phyloP scores from a whole-genome alignment of 208 protist species.

The Leishmania gerbilli region DNA sequence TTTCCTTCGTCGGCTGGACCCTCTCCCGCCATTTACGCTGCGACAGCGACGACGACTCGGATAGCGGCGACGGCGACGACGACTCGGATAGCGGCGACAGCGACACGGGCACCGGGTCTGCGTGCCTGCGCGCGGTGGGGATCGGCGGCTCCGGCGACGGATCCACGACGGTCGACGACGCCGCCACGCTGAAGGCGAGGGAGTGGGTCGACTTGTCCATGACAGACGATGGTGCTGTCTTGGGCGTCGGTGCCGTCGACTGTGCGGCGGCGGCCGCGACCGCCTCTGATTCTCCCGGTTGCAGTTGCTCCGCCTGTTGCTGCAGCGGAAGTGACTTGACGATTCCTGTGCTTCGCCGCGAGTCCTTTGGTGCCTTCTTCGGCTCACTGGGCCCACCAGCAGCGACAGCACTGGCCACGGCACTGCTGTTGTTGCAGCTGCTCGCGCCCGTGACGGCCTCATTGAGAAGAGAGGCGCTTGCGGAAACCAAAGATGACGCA shows the following conservation, averaged over 20 bases:
- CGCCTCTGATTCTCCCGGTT: background rate
- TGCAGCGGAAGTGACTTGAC: background rate
- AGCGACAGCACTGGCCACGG: background rate
- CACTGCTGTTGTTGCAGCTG: background rate
- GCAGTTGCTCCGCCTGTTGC: background rate
- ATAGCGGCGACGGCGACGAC: background rate
- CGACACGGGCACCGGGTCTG: background rate
- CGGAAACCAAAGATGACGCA: background rate
- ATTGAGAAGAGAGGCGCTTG: too few species aligned
- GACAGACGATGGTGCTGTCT: background rate
- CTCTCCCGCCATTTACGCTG: background rate
- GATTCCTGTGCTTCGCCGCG: background rate
- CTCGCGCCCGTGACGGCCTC: background rate
- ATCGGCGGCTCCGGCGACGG: background rate
- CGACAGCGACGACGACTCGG: background rate
- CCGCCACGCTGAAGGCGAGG: background rate
- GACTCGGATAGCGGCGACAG: background rate
- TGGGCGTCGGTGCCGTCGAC: background rate
- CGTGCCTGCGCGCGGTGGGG: background rate
- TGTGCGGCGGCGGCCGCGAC: background rate
- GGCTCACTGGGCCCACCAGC: background rate
- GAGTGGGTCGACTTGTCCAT: background rate
- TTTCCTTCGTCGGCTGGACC: background rate
- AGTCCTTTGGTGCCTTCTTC: background rate
- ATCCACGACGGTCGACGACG: background rate